These are phyloP conservation scores for Debaryomycetaceae sp. DNA, from an alignment of 1,139 yeast genomes.

Conservation along the genomic window DNA sequence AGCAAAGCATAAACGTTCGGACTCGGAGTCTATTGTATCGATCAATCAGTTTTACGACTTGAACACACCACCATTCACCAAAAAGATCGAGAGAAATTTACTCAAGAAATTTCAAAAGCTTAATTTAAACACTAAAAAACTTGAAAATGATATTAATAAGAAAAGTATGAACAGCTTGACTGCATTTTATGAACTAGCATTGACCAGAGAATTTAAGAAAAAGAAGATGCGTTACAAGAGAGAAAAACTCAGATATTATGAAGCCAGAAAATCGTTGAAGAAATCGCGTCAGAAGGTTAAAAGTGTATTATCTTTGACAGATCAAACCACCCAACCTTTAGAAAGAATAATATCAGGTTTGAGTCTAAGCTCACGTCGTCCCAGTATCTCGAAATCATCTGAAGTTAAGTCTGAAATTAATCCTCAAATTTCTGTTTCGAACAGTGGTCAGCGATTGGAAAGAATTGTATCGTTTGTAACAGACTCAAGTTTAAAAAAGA, in stretches of 20 bases:
- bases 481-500: slow-evolving; percentile 35
- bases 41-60: slow-evolving; percentile 40
- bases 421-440: neutral
- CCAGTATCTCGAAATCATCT: neutral
- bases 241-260: slow-evolving; percentile 36
- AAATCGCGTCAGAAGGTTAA: slow-evolving; percentile 52
- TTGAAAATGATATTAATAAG: slow-evolving; percentile 59
- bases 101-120: slow-evolving; percentile 61
- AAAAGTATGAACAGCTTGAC: slow-evolving; percentile 73
- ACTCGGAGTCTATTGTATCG: slow-evolving; percentile 38
- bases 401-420: neutral
- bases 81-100: slow-evolving; percentile 63
- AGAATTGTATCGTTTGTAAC: slow-evolving; percentile 8
- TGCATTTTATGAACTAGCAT: slow-evolving; percentile 78
- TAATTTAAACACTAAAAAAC: slow-evolving; percentile 62
- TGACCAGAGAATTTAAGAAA: slow-evolving; percentile 56
- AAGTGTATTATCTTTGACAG: slow-evolving; percentile 37
- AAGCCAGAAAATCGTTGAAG: slow-evolving; percentile 39
- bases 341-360: slow-evolving; percentile 40
- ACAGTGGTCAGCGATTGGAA: neutral
- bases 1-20: slow-evolving; percentile 21
- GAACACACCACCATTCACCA: slow-evolving; percentile 45
- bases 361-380: slow-evolving; percentile 29
- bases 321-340: slow-evolving; percentile 33
- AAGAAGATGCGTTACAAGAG: slow-evolving; percentile 32